Conservation (phyloP, 352 stramenopile species). For the Phytophthora rubi region DNA sequence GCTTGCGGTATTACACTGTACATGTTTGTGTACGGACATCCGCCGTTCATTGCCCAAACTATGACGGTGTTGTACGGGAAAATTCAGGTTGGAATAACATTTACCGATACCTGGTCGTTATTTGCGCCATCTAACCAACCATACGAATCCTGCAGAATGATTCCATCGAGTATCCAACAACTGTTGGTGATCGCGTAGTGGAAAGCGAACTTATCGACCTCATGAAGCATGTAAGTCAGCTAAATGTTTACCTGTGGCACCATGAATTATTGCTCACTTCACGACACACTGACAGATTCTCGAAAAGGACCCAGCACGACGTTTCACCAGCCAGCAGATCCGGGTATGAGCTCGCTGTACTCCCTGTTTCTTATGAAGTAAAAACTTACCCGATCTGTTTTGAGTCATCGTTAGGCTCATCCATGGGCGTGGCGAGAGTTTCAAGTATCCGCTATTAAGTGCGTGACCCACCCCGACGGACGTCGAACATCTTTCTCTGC, state of each 20-base stretch:
- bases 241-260: background rate
- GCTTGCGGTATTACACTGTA: constrained; percentile 96
- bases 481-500: constrained; percentile 43
- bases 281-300: constrained; percentile 51
- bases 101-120: background rate
- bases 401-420: constrained; percentile 43
- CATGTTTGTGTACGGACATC: constrained; percentile 95
- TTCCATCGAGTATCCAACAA: constrained; percentile 55
- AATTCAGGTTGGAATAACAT: constrained; percentile 72
- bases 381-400: background rate
- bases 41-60: constrained; percentile 92
- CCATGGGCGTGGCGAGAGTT: constrained; percentile 80
- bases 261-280: constrained; percentile 1
- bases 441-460: constrained; percentile 73
- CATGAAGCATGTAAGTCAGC: constrained; percentile 55
- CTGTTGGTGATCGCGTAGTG: constrained; percentile 55
- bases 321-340: constrained; percentile 73
- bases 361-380: background rate
- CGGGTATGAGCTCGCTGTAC: constrained; percentile 42
- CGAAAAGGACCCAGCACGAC: constrained; percentile 68
- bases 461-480: constrained; percentile 61
- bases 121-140: constrained; percentile 8
- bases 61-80: constrained; percentile 92
- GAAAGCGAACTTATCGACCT: constrained; percentile 69
- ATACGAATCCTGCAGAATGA: constrained; percentile 58